These are phyloP conservation scores for Nematocida ironsii DNA, from an alignment of 371 early-diverging fungal species.

Conservation along the genomic window DNA sequence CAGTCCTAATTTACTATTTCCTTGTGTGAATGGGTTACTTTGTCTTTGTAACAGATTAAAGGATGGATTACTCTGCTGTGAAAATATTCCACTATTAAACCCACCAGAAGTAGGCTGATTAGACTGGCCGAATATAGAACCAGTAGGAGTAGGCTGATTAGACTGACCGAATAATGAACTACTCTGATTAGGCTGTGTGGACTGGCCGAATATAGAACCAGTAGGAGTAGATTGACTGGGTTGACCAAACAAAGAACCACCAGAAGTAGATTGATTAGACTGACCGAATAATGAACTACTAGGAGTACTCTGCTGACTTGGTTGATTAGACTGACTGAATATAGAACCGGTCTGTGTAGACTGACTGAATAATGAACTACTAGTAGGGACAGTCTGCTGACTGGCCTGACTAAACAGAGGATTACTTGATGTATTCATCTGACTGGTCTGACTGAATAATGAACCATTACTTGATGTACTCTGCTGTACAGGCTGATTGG, in stretches of 20 bases:
- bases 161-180: too few relatives aligned
- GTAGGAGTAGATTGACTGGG: neutral
- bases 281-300: neutral
- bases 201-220: neutral
- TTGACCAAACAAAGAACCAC: neutral
- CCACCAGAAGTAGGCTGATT: too few relatives aligned
- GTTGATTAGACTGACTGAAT: neutral
- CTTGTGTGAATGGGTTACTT: neutral
- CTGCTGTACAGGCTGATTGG: too few relatives aligned
- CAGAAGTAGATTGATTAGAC: neutral
- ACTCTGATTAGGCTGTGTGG: neutral
- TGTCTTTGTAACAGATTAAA: constrained; percentile 9
- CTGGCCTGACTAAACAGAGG: neutral
- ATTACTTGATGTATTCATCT: neutral
- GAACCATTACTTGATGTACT: neutral
- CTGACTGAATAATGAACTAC: neutral
- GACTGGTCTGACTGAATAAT: neutral
- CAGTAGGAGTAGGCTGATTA: too few relatives aligned
- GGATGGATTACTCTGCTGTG: neutral
- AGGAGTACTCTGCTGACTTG: neutral
- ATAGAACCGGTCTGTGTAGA: neutral
- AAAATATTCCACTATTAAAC: neutral
- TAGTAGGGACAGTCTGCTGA: neutral
- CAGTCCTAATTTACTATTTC: neutral
- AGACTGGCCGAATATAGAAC: too few relatives aligned